Base-by-base conservation (phyloP, 2,329 filamentous ascomycete species). In the Elsinoe fawcettii region DNA sequence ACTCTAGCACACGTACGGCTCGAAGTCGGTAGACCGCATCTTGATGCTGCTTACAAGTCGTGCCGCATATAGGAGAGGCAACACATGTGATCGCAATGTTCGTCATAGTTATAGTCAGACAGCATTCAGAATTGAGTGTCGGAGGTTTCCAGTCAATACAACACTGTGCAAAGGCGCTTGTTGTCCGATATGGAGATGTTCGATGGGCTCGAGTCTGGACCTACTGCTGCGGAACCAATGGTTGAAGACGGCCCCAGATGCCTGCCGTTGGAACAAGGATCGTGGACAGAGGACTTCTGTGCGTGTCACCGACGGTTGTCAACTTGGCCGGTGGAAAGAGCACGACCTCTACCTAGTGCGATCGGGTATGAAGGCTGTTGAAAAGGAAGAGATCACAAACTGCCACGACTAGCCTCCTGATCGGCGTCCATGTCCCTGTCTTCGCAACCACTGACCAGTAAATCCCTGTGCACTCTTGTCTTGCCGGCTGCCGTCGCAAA, bases 401-500 rank as follows among this genome's bases (percentile, higher is more conserved):
- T 34, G 30, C 22, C 49, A 34, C 16, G 32, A 12, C 49, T 53
- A 53, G 49, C 16, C 49, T 53, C 49, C 49, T 23, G 32, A 53
- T 53, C 49, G 49, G 20, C 49, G 20, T n/a, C 12, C 46, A 18
- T 32, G 46, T 51, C 46, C 46, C 46, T 51, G 46, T 51, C 46
- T 18, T 51, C 16, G 8, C 22, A 25, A 9, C n/a, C 47, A 30
- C 22, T 51, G n/a, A 18, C n/a, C n/a, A n/a, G n/a, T n/a, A 16
- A 43, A 2, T 37, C 9, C 34, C 34, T 37, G 34, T 37, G 34
- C 34, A n/a, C 14, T 5, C 34, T 25, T 20, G 11, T 25, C 41
- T 25, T 23, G 22, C 41, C 41, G 41, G 18, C 41, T 46, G 22
- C 41, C 41, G 41, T 46, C 41, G 41, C 41, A 46, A 37, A 46